A percentile compares a stretch with the other conserved stretches of the same genome.
phyloP scores from a whole-genome alignment of 139 green algal genomes.

The Chlorella ohadii region DNA sequence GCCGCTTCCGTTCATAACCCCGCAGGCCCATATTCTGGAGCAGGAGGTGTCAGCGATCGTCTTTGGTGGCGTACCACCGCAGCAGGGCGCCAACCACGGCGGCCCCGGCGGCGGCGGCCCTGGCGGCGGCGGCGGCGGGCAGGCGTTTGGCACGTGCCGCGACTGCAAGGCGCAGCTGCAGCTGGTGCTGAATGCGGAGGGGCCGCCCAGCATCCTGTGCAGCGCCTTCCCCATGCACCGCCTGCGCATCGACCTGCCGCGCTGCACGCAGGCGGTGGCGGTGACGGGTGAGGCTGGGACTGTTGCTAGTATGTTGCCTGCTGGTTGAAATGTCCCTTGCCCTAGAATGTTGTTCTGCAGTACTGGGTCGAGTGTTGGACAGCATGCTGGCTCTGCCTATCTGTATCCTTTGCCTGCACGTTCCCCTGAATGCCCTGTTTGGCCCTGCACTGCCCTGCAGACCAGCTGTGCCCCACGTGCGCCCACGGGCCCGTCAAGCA shows the following conservation, averaged over 20 bases:
- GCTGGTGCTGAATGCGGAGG: slow-evolving; percentile 30
- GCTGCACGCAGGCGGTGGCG: slow-evolving; percentile 17
- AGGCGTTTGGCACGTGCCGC: slow-evolving; percentile 58
- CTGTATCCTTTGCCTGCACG: too few species aligned
- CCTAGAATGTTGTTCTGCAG: too few species aligned
- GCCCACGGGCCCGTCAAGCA: slow-evolving; percentile 9
- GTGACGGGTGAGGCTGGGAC: background rate
- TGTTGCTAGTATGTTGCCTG: too few species aligned
- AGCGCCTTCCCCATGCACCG: slow-evolving; percentile 34
- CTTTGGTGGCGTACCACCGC: slow-evolving; percentile 33
- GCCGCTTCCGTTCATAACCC: background rate
- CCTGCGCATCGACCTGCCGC: slow-evolving; percentile 26
- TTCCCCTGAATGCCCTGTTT: too few species aligned
- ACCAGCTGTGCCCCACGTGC: slow-evolving; percentile 19
- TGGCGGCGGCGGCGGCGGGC: slow-evolving; percentile 30
- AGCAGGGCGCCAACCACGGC: background rate
- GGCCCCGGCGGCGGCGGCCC: slow-evolving; percentile 1
- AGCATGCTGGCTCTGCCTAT: background rate
- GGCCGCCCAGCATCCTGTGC: slow-evolving; percentile 32
- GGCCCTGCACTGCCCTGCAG: too few species aligned
- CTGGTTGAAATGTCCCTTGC: too few species aligned
- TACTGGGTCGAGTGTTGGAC: too few species aligned
- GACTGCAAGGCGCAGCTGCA: slow-evolving; percentile 51
- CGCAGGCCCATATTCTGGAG: slow-evolving; percentile 17
- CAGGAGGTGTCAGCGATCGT: slow-evolving; percentile 38